Base-by-base conservation (phyloP, 2,329 filamentous ascomycete species). In the Bipolaris zeicola region DNA sequence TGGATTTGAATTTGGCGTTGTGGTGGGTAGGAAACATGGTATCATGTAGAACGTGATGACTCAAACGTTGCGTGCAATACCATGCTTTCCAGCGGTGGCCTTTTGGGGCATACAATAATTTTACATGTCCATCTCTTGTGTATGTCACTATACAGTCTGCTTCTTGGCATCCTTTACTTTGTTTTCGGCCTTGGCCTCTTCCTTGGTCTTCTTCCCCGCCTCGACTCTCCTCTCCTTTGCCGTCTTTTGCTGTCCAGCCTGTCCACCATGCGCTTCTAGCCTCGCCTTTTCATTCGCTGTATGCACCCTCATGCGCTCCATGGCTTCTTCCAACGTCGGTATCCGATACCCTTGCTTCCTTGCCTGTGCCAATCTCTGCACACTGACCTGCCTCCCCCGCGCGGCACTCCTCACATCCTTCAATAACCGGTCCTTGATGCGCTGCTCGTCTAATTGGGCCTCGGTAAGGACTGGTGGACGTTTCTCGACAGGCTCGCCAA, bases 391-490 rank as follows among this genome's bases (percentile, higher is more conserved):
- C 16, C 74, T 61, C 7, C 76, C 75, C 33, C 62, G 62, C 6
- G 72, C 70, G n/a, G 78, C 76, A 58, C 79, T 78, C 50, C 85
- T 79, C 64, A 83, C 80, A 38, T 84, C 79, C 75, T 90, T 91
- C 34, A 77, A 79, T 31, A 79, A 76, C 53, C 83, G 83, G 73
- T 85, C 82, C 28, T 77, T 76, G 46, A 86, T 81, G 55, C 84
- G 81, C 49, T 80, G 78, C 48, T 73, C 81, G 65, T 86, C 80
- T 41, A 85, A 79, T 74, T 92, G 85, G 49, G 87, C 85, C 43
- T 85, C 74, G 0, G 82, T 86, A 24, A 88, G 88, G 10, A 95
- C 81, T 0, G 85, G 81, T 5, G 89, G 87, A 6, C 91, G 81
- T 52, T 85, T 81, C 26, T 86, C 81, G 50, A 90, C 84, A 2